phyloP scores from a whole-genome alignment of 768 basidiomycete genomes.

The Russula dissimulans region DNA sequence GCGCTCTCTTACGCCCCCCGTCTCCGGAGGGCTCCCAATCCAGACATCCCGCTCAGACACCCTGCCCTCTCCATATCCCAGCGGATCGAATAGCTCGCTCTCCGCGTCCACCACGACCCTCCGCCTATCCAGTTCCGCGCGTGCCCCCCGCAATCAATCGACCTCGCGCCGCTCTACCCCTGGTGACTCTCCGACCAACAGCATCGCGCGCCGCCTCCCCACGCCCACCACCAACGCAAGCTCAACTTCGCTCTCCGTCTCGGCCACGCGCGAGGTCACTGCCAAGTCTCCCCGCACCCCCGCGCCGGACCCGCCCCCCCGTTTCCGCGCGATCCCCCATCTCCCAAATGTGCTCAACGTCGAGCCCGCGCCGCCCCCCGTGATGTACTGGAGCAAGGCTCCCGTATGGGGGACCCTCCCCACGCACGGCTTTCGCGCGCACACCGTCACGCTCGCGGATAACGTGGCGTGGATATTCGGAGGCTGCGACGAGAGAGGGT shows the following conservation, averaged over 20 bases:
- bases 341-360: constrained; percentile 54
- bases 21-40: background rate
- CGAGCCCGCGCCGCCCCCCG: constrained; percentile 54
- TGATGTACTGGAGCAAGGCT: constrained; percentile 81
- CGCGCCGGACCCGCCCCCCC: constrained; percentile 24
- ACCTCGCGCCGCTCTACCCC: constrained; percentile 7
- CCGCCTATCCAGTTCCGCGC: constrained; percentile 1
- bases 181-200: constrained; percentile 4
- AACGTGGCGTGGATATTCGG: constrained; percentile 81
- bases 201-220: constrained; percentile 10
- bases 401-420: constrained; percentile 69
- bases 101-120: constrained; percentile 7
- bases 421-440: constrained; percentile 63
- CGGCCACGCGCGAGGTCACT: constrained; percentile 18
- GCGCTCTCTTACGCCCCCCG: constrained; percentile 13
- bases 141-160: constrained; percentile 1
- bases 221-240: constrained; percentile 10
- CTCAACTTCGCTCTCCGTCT: constrained; percentile 16
- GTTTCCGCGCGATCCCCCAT: constrained; percentile 42
- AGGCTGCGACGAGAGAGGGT: constrained; percentile 75
- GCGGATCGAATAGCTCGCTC: constrained; percentile 2
- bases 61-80: constrained; percentile 4
- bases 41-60: background rate
- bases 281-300: constrained; percentile 4
- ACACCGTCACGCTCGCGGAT: constrained; percentile 78